Evolutionary conservation across 2,329 filamentous ascomycete genomes (phyloP), one percentile per base, ranked within the genome.

Genomic region (Dryadomyces sulphureus): DNA sequence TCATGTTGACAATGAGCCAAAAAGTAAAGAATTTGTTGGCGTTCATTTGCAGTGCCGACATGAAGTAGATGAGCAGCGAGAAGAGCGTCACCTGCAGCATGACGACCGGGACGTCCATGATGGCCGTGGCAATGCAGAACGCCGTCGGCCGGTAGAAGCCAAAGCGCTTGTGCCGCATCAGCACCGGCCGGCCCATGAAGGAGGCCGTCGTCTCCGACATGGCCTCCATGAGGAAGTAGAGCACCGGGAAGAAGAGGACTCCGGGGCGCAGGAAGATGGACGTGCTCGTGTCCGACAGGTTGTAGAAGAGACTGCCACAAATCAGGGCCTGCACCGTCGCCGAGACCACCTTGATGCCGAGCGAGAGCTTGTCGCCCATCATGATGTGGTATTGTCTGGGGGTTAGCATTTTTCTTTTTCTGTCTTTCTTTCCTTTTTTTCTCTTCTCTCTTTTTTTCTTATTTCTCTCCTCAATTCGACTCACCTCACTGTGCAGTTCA

Each of bases 281-380:
- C 1, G 60, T 59, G 0, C 81, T 84, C 35, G 70, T 67, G 1
- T 64, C 52, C 1, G 71, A 62, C 25, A 84, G 63, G 50, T 84
- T 75, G 55, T 87, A 85, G 63, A 92, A 92, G 17, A 92, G 68
- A 2, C 81, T 85, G 2, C 84, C 81, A 45, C 89, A 79, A 50
- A 93, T 84, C 9, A 93, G 68, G 5, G 61, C 67, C 58, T 85
- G 84, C 49, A 79, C 73, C 48, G 89, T 63, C 54, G 88, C 84
- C 57, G 88, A 85, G 61, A 88, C 84, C 48, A 83, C 70, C 55
- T 90, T 92, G 39, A 84, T 89, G 60, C 77, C 82, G 1, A 92
- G 68, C 0, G 82, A 82, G 0, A 79, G 79, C 49, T 72, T 79
- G 61, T 93, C 84, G 35, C 84, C 84, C 57, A 75, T 73, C 24